A percentile compares a stretch with the other conserved stretches of the same genome.
phyloP scores from a whole-genome alignment of 495 filamentous ascomycete species.

The Podospora bellae-mahoneyi region DNA sequence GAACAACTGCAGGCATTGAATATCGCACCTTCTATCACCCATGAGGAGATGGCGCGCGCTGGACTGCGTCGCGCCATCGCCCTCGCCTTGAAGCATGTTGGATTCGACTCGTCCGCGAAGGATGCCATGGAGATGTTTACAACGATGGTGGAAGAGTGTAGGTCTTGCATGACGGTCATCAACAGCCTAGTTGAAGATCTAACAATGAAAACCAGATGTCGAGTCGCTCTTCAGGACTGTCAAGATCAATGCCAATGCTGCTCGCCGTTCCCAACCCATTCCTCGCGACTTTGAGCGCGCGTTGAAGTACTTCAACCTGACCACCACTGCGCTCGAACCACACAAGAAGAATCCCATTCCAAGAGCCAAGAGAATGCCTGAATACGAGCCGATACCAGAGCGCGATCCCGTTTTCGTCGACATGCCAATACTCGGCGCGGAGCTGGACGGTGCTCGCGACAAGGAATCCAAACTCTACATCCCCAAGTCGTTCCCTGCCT shows the following conservation, averaged over 20 bases:
- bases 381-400: slow-evolving; percentile 30
- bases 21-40: not conserved
- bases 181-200: not conserved
- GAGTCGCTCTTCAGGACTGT: slow-evolving; percentile 31
- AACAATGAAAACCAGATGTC: slow-evolving; percentile 31
- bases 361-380: slow-evolving; percentile 30
- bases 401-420: slow-evolving; percentile 33
- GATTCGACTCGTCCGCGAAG: slow-evolving; percentile 39
- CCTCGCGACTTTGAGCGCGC: slow-evolving; percentile 42
- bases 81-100: slow-evolving; percentile 38
- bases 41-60: slow-evolving; percentile 34
- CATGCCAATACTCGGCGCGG: slow-evolving; percentile 39
- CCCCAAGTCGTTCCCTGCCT: slow-evolving; percentile 41
- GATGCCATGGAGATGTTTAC: slow-evolving; percentile 47
- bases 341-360: slow-evolving; percentile 42
- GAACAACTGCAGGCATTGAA: not conserved
- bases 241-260: slow-evolving; percentile 32
- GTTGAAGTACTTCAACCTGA: slow-evolving; percentile 37
- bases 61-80: slow-evolving; percentile 41
- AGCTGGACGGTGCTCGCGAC: slow-evolving; percentile 43
- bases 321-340: slow-evolving; percentile 34
- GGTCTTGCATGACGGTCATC: not conserved
- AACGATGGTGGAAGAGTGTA: slow-evolving; percentile 40
- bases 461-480: slow-evolving; percentile 43
- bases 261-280: slow-evolving; percentile 37